Conservation (phyloP, 2,329 filamentous ascomycete species). For the Pseudopyrenochaeta lycopersici region DNA sequence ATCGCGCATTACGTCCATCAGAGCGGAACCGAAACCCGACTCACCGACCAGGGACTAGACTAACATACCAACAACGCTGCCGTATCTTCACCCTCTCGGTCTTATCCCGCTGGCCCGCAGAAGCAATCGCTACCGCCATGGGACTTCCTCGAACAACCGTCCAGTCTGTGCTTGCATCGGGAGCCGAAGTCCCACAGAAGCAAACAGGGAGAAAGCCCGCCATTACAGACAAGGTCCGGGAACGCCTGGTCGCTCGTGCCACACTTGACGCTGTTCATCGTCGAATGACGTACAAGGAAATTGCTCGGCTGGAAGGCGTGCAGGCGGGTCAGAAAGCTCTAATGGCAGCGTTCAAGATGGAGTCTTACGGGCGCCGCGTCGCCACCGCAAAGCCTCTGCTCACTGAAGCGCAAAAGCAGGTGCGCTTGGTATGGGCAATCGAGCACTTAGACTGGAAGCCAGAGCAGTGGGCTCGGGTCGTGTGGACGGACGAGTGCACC, state of each 20-base stretch:
- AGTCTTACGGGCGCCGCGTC: constrained; percentile 9
- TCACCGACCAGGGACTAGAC: no score
- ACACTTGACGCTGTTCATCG: constrained; percentile 9
- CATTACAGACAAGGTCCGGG: not conserved
- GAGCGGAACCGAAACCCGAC: no score
- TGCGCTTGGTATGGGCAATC: constrained; percentile 12
- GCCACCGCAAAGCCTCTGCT: constrained; percentile 19
- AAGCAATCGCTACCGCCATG: no score
- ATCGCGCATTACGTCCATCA: no score
- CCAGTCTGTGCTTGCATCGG: no score
- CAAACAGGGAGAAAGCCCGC: no score
- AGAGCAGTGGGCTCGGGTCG: constrained; percentile 12
- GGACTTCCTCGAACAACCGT: no score
- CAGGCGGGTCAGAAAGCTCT: constrained; percentile 13
- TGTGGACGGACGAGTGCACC: constrained; percentile 20
- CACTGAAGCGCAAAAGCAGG: constrained; percentile 13
- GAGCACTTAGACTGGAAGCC: constrained; percentile 12
- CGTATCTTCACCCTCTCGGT: no score
- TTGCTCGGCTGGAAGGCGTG: constrained; percentile 16
- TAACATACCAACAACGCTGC: no score
- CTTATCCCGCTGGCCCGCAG: no score
- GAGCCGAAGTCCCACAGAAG: no score
- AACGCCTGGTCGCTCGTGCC: constrained; percentile 9
- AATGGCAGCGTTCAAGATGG: constrained; percentile 15
- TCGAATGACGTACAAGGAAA: constrained; percentile 7